These are phyloP conservation scores for Aspergillus proliferans DNA, from an alignment of 2,329 filamentous ascomycete species.

Conservation along the genomic window DNA sequence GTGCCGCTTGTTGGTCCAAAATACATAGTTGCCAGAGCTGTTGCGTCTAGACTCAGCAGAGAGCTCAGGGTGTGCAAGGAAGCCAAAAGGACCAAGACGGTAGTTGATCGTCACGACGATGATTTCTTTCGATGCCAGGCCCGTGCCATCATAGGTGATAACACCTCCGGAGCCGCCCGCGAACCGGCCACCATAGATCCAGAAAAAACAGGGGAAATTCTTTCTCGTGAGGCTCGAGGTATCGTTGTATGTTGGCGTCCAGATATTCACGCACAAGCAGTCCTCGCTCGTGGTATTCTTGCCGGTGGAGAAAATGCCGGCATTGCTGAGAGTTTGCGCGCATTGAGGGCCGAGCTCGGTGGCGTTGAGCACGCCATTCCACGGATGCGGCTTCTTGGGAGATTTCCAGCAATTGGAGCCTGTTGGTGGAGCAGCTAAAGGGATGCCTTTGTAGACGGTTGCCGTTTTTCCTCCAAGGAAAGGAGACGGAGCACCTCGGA, in stretches of 20 bases:
- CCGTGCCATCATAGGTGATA: constrained; percentile 16
- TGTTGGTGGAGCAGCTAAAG: constrained; percentile 11
- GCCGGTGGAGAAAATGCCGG: constrained; percentile 14
- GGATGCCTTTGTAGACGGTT: constrained; percentile 21
- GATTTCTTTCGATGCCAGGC: constrained; percentile 16
- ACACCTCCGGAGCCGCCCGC: constrained; percentile 11
- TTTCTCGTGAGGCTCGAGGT: constrained; percentile 7
- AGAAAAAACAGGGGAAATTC: constrained; percentile 19
- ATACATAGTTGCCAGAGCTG: constrained; percentile 24
- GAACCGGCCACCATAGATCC: constrained; percentile 15
- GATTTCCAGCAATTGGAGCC: constrained; percentile 8
- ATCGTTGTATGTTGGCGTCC: constrained; percentile 17
- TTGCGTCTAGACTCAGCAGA: constrained; percentile 18
- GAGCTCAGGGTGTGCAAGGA: constrained; percentile 20
- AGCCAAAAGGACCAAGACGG: constrained; percentile 30
- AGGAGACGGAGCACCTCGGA: constrained; percentile 16
- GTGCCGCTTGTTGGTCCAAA: constrained; percentile 18
- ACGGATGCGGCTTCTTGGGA: constrained; percentile 2
- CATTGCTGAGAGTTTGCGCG: constrained; percentile 13
- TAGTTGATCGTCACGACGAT: constrained; percentile 20
- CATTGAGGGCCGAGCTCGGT: constrained; percentile 17
- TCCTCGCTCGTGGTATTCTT: constrained; percentile 31
- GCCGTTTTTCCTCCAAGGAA: constrained; percentile 12
- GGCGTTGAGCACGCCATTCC: constrained; percentile 10
- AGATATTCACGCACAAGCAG: constrained; percentile 18